These are phyloP conservation scores for Apiospora kogelbergensis DNA, from an alignment of 2,329 filamentous ascomycete species.

Conservation along the genomic window DNA sequence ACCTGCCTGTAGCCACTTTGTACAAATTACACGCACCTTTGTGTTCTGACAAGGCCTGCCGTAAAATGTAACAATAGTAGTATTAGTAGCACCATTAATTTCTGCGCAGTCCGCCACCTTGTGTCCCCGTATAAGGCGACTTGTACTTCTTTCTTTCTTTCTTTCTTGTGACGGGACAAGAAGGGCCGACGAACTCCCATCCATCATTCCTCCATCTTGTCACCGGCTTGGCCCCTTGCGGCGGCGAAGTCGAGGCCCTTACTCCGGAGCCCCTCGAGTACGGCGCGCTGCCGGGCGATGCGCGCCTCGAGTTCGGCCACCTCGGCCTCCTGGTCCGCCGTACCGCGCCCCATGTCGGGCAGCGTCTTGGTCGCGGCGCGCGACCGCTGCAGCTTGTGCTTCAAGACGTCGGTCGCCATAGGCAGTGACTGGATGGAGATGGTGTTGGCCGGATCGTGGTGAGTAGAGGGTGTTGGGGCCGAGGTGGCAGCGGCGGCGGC, in stretches of 20 bases:
- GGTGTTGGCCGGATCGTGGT: conserved; percentile 27
- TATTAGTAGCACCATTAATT: too few relatives aligned
- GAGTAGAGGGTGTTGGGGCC: conserved; percentile 17
- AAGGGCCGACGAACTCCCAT: neutral
- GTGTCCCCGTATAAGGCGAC: neutral
- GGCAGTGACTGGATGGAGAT: conserved; percentile 72
- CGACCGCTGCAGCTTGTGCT: conserved; percentile 81
- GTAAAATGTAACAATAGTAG: too few relatives aligned
- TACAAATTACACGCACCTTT: neutral
- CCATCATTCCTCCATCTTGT: conserved; percentile 42
- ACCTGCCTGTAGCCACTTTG: too few relatives aligned
- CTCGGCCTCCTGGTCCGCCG: conserved; percentile 71
- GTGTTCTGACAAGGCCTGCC: neutral
- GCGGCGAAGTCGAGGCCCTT: conserved; percentile 44
- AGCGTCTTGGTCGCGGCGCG: conserved; percentile 63
- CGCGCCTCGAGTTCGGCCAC: conserved; percentile 64
- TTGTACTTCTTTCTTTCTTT: too few relatives aligned
- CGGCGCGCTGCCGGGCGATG: conserved; percentile 60
- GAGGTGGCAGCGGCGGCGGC: conserved; percentile 25
- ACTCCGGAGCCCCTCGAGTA: conserved; percentile 55
- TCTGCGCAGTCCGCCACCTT: too few relatives aligned
- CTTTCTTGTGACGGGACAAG: neutral
- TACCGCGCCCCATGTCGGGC: conserved; percentile 67
- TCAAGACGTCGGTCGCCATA: conserved; percentile 74
- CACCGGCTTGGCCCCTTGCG: conserved; percentile 27